Evolutionary conservation across 2,329 filamentous ascomycete species (phyloP), one percentile per base, ranked within the genome.

Genomic region (Thelonectria discophora): DNA sequence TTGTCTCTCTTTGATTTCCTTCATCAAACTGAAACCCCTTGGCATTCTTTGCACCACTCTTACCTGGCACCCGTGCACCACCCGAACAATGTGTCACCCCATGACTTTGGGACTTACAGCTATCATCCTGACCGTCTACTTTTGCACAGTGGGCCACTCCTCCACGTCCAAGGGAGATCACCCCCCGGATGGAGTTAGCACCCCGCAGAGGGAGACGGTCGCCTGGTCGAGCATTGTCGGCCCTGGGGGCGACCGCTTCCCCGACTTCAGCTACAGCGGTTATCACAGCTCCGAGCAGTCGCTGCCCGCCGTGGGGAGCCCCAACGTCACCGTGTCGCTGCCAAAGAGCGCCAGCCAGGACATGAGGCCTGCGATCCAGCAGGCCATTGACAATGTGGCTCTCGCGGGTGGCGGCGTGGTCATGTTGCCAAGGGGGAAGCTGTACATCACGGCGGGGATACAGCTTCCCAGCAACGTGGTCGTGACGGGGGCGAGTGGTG

Each of bases 251-350:
- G 34, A 37, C 11, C 34, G 34, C 13, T 43, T 70, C 2, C 68
- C 68, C 1, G 68, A 70, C 34, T 70, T 70, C 9, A 70, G 68
- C 18, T 70, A 52, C 50, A 51, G 63, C 12, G 68, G 68, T 0
- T 70, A 71, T 13, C 68, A 60, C 13, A 56, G 47, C 15, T 71
- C 68, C 1, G 58, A 66, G 4, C 55, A 48, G 10, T 60, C 56
- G 32, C 17, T 70, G 3, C 68, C 66, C 3, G n/a, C 2, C 1
- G 5, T 32, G 9, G 1, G 10, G 7, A 18, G 18, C 1, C 21
- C 45, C 0, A 61, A 47, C 2, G 37, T 63, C n/a, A 62, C 45
- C 0, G 3, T 70, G 0, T 8, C 43, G 1, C 17, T 21, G 45
- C 3, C 50, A n/a, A n/a, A n/a, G 40, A 9, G 34, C 37, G 7